Base-by-base conservation (phyloP, 2,329 filamentous ascomycete species). In the Microcyclospora pomicola region DNA sequence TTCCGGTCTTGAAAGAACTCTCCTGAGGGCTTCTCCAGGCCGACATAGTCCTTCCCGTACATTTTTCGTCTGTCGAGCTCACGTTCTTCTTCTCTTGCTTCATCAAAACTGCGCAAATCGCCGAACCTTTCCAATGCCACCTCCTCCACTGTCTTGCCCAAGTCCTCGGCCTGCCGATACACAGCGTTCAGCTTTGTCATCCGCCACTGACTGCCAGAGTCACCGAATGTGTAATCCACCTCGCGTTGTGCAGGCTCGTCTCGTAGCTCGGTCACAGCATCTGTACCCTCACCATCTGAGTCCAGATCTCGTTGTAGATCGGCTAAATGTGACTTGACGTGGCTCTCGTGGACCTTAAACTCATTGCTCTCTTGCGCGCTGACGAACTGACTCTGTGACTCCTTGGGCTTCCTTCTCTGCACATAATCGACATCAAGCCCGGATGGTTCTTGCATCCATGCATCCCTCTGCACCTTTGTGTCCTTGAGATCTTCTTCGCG, bases 131-230 rank as follows among this genome's bases (percentile, higher is more conserved):
- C 82, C 29, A 82, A 51, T 0, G 87, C 91, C 35, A 96, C 67
- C 1, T 93, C 83, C 6, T 96, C 88, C 0, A 92, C 69, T 0
- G 73, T 52, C n/a, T 71, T 71, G 0, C 77, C 78, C 1, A 68
- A 77, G 50, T 91, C 79, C 48, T 92, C 71, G 0, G 86, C 84
- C 38, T 79, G 72, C 16, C 75, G 73, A 58, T 93, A 94, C 2
- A 94, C 83, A 9, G 77, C 81, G 47, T 82, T 86, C 27, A 98
- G 73, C 59, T 87, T 95, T 5, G 81, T 93, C 87, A 98, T 94
- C 35, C 92, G 79, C 91, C 92, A 98, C 50, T 85, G 75, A 11
- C 87, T 88, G 0, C 91, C 88, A 6, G 74, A 65, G 57, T 98
- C 91, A 13, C 92, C 91, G 59, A 98, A 92, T 0, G 66, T 82